A percentile compares a stretch with the other conserved stretches of the same genome.
phyloP scores from a whole-genome alignment of 2,329 filamentous ascomycete species.

The Celoporthe dispersa region DNA sequence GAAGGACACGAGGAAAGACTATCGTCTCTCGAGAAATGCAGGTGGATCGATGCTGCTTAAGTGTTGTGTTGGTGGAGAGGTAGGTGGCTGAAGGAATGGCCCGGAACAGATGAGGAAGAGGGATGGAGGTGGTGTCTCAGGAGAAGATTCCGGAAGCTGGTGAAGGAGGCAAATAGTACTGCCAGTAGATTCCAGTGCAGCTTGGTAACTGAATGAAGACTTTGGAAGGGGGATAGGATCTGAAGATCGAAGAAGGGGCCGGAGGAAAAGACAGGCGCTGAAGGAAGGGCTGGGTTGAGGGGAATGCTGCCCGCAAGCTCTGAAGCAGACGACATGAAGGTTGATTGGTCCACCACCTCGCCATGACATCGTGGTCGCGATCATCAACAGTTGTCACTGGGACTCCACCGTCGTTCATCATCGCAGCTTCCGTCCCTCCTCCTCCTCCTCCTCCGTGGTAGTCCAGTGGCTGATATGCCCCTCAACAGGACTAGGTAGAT shows the following conservation, averaged over 20 bases:
- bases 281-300: not conserved
- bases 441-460: not conserved
- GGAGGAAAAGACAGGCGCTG: not conserved
- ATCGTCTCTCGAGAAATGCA: not conserved
- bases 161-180: not conserved
- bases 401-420: not conserved
- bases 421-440: not conserved
- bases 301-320: not conserved
- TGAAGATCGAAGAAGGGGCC: too few relatives aligned
- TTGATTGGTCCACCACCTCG: not conserved
- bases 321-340: not conserved
- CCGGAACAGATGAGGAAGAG: not conserved
- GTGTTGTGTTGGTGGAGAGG: not conserved
- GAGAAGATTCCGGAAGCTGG: conserved; percentile 3
- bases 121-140: not conserved
- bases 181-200: too few relatives aligned
- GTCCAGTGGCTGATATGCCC: not conserved
- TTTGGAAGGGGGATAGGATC: not conserved
- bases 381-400: not conserved
- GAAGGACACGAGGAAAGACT: not conserved
- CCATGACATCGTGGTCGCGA: not conserved
- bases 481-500: not conserved
- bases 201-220: not conserved
- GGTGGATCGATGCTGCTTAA: conserved; percentile 8
- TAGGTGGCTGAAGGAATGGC: not conserved